These are phyloP conservation scores for Komagataella ulmi DNA, from an alignment of 805 yeast species.

Conservation along the genomic window DNA sequence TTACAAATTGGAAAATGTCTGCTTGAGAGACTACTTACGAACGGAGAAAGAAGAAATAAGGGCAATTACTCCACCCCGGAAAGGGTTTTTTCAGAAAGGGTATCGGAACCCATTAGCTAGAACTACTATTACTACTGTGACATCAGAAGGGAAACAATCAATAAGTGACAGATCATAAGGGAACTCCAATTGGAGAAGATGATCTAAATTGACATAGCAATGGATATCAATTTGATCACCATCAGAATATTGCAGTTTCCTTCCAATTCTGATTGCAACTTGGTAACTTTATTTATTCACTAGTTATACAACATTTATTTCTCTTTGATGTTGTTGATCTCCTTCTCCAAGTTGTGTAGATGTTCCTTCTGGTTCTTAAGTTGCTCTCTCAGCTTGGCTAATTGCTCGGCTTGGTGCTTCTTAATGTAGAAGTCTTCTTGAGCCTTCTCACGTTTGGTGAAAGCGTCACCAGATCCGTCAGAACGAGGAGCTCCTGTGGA, in stretches of 20 bases:
- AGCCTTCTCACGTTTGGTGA: constrained; percentile 84
- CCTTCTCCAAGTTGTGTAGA: constrained; percentile 32
- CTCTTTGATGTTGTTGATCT: constrained; percentile 35
- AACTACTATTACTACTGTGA: not conserved
- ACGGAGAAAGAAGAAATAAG: not conserved
- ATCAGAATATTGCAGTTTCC: not conserved
- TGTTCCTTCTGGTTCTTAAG: constrained; percentile 62
- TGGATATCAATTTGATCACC: not conserved
- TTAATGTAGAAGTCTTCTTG: constrained; percentile 76
- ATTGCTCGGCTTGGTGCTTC: constrained; percentile 84
- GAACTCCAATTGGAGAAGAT: not conserved
- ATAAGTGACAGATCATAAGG: not conserved
- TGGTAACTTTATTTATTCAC: not conserved
- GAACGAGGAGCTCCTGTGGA: constrained; percentile 48
- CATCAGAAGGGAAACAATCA: not conserved
- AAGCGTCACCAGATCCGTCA: constrained; percentile 41
- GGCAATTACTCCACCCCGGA: not conserved
- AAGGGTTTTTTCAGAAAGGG: not conserved
- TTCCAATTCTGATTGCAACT: not conserved
- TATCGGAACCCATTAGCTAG: not conserved
- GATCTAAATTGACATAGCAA: not conserved
- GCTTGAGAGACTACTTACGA: not conserved
- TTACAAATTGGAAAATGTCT: not conserved
- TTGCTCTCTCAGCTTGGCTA: constrained; percentile 62
- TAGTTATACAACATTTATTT: constrained; percentile 11